phyloP scores from a whole-genome alignment of 208 protist genomes.

The Trypanosoma avium region DNA sequence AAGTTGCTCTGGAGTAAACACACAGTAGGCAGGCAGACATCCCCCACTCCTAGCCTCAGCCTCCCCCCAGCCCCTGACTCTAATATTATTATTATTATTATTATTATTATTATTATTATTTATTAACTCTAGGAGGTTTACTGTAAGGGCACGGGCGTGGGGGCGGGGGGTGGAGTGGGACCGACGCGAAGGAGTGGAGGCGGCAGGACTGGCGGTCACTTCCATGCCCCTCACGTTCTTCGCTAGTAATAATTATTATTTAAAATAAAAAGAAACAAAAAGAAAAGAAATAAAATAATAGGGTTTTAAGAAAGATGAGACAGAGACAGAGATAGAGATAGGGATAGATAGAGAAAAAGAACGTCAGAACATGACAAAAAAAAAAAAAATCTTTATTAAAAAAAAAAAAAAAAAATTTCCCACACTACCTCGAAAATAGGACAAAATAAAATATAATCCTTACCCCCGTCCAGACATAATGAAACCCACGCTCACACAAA shows the following conservation, averaged over 20 bases:
- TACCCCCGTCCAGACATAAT: no score
- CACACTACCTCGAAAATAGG: no score
- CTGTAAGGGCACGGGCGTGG: constrained; percentile 14
- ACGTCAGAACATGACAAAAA: background rate
- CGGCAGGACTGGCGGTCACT: background rate
- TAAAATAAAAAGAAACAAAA: background rate
- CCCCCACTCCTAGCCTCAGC: background rate
- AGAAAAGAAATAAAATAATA: background rate
- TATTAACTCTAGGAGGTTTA: constrained; percentile 25
- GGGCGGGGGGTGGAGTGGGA: background rate
- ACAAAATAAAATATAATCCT: no score
- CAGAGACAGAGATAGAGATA: background rate
- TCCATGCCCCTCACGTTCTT: constrained; percentile 15
- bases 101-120: background rate
- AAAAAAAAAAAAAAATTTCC: background rate
- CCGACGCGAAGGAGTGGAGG: background rate
- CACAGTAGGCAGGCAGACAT: background rate
- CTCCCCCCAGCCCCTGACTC: background rate
- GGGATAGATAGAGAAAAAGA: background rate
- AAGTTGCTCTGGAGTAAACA: constrained; percentile 6
- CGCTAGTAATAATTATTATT: background rate
- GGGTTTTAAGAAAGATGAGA: no score
- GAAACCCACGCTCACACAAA: no score
- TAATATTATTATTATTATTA: background rate
- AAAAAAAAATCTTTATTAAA: background rate